A percentile compares a stretch with the other conserved stretches of the same genome.
These are phyloP conservation scores for Eucalyptus grandis DNA, from an alignment of 345 rosid species.

Conservation along the genomic window DNA sequence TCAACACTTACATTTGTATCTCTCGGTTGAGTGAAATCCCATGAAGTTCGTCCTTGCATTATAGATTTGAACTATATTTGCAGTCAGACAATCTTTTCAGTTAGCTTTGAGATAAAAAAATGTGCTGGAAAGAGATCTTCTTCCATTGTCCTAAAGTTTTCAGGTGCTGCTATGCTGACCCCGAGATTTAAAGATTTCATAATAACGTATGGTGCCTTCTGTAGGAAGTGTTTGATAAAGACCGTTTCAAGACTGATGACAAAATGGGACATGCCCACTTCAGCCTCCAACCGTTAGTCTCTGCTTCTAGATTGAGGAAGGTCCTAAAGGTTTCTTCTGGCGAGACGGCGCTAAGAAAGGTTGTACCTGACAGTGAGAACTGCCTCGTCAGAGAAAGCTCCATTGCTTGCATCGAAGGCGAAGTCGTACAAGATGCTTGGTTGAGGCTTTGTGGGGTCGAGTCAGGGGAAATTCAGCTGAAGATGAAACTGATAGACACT, in stretches of 20 bases:
- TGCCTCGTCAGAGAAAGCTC: constrained; percentile 76
- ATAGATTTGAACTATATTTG: neutral
- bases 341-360: constrained; percentile 66
- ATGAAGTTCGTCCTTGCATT: neutral
- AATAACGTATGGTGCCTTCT: neutral
- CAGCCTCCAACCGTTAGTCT: constrained; percentile 80
- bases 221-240: constrained; percentile 98
- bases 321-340: constrained; percentile 58
- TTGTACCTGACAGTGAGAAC: constrained; percentile 69
- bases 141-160: neutral
- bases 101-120: neutral
- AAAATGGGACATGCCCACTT: constrained; percentile 90
- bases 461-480: constrained; percentile 91
- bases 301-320: constrained; percentile 76
- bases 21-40: neutral
- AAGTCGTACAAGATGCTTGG: constrained; percentile 87
- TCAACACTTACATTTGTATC: neutral
- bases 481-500: constrained; percentile 44
- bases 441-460: constrained; percentile 71
- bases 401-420: constrained; percentile 59
- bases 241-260: constrained; percentile 91
- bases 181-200: neutral
- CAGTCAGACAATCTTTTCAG: neutral
- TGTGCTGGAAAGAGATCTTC: neutral
- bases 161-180: neutral